These are phyloP conservation scores for Gossypioides kirkii DNA, from an alignment of 345 rosid genomes.

Conservation along the genomic window DNA sequence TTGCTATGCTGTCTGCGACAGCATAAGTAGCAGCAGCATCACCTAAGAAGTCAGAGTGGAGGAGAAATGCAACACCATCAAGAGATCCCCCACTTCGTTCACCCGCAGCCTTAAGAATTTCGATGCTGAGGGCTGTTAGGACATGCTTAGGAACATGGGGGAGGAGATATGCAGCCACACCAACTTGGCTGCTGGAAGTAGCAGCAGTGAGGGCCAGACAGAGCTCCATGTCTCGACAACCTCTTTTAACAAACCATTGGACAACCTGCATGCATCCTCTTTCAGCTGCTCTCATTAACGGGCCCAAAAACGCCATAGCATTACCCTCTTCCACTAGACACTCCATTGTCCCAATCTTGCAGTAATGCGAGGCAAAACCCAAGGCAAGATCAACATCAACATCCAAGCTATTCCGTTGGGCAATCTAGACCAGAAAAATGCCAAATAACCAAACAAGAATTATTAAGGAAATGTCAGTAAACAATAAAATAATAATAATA, in stretches of 20 bases:
- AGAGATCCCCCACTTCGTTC: conserved; percentile 90
- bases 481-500: not conserved
- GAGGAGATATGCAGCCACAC: conserved; percentile 78
- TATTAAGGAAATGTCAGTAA: conserved; percentile 1
- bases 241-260: conserved; percentile 90
- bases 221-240: conserved; percentile 88
- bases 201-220: conserved; percentile 96
- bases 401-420: conserved; percentile 95
- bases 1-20: conserved; percentile 85
- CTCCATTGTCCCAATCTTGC: conserved; percentile 93
- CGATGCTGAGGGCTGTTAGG: conserved; percentile 84
- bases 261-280: conserved; percentile 95
- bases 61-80: conserved; percentile 88
- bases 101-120: conserved; percentile 92
- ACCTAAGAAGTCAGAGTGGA: conserved; percentile 72
- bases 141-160: conserved; percentile 85
- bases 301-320: conserved; percentile 88
- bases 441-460: conserved; percentile 4
- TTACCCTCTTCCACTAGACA: conserved; percentile 97
- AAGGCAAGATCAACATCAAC: conserved; percentile 92
- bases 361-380: conserved; percentile 89
- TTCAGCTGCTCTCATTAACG: conserved; percentile 95
- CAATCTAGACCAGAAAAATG: conserved; percentile 50
- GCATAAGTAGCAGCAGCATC: conserved; percentile 81
- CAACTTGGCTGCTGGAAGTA: conserved; percentile 87